phyloP scores from a whole-genome alignment of 345 rosid species.

The Gossypioides kirkii region DNA sequence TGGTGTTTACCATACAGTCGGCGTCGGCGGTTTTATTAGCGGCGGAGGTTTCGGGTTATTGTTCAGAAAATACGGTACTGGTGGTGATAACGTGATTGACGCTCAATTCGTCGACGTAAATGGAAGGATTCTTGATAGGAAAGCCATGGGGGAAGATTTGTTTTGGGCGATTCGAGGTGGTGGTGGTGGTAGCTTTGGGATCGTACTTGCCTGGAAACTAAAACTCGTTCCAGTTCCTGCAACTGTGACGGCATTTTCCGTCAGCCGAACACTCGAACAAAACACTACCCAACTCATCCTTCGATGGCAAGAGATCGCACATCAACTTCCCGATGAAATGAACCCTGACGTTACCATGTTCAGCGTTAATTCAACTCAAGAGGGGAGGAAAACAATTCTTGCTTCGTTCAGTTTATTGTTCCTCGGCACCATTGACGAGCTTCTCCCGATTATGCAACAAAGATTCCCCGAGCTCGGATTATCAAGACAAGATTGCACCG shows the following conservation, averaged over 20 bases:
- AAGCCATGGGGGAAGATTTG: constrained; percentile 2
- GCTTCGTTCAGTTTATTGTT: neutral
- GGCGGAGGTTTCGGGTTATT: neutral
- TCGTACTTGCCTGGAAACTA: neutral
- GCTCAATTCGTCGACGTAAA: neutral
- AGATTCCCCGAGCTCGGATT: neutral
- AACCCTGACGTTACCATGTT: neutral
- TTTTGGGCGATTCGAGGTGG: constrained; percentile 2
- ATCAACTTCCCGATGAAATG: neutral
- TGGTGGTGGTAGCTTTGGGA: neutral
- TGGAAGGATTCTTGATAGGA: neutral
- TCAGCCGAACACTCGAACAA: neutral
- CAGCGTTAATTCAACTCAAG: neutral
- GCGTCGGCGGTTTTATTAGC: neutral
- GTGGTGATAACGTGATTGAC: neutral
- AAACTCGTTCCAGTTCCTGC: neutral
- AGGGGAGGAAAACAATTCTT: neutral
- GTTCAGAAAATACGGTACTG: neutral
- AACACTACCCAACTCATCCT: neutral
- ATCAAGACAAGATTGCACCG: neutral
- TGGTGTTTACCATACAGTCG: neutral
- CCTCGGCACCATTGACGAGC: neutral
- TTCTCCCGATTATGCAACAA: neutral
- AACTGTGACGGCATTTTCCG: neutral
- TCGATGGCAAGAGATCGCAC: neutral